A percentile compares a stretch with the other conserved stretches of the same genome.
Evolutionary conservation across 176 grass and related monocot genomes (phyloP).

Genomic region (Hsuehochloa calcarea): DNA sequence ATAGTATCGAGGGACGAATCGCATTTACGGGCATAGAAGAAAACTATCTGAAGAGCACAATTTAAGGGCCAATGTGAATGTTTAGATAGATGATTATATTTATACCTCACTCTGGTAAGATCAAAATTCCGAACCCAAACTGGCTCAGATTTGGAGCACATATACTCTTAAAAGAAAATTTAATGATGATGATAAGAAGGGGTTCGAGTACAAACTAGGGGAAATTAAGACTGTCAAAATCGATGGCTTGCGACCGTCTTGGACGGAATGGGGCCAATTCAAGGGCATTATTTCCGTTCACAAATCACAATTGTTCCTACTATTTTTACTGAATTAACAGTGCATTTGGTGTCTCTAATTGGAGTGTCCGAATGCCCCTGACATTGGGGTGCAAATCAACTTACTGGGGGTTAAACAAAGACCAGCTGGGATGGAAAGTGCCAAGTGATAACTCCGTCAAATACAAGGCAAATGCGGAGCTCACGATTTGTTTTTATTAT

Average conservation of each 20-base stretch:
- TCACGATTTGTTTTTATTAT: neutral
- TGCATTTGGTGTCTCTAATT: neutral
- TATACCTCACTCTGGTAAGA: neutral
- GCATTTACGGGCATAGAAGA: neutral
- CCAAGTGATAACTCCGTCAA: neutral
- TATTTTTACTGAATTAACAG: neutral
- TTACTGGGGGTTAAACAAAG: neutral
- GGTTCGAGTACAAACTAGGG: neutral
- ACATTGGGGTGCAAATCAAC: neutral
- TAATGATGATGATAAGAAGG: neutral
- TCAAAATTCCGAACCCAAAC: neutral
- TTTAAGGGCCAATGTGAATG: neutral
- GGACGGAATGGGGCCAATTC: conserved; percentile 26
- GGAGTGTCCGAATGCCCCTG: neutral
- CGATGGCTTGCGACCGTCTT: neutral
- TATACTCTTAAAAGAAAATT: neutral
- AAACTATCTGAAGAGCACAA: neutral
- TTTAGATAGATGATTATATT: neutral
- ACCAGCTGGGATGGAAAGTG: neutral
- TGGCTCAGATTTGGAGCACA: neutral
- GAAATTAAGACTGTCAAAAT: conserved; percentile 9
- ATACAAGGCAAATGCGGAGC: neutral
- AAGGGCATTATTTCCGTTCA: neutral
- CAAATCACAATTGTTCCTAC: neutral
- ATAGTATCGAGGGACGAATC: neutral